phyloP scores from a whole-genome alignment of 1,284 basidiomycete genomes.

The Phellinidium pouzarii region DNA sequence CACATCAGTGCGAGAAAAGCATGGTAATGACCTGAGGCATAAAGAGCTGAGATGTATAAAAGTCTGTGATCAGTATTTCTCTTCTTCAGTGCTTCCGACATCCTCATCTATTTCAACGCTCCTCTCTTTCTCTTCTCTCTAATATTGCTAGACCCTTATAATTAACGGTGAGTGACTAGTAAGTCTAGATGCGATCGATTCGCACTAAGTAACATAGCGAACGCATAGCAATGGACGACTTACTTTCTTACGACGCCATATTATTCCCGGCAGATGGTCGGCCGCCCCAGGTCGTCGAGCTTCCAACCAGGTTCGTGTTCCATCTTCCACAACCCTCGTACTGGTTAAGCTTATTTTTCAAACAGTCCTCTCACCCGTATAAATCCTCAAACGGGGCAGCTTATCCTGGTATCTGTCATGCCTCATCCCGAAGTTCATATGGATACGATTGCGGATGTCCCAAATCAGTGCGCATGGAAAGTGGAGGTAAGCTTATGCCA shows the following conservation, averaged over 20 bases:
- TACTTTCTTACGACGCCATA: slow-evolving; percentile 54
- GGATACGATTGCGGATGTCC: slow-evolving; percentile 73
- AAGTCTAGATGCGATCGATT: slow-evolving; percentile 13
- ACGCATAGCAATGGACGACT: slow-evolving; percentile 44
- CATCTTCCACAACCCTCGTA: not conserved
- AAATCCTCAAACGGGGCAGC: slow-evolving; percentile 39
- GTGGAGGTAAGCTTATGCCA: slow-evolving; percentile 46
- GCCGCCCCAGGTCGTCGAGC: slow-evolving; percentile 56
- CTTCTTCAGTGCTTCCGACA: slow-evolving; percentile 9
- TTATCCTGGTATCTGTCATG: slow-evolving; percentile 34
- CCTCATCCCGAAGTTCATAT: slow-evolving; percentile 78
- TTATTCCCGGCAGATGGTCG: slow-evolving; percentile 50
- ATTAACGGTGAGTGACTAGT: slow-evolving; percentile 6
- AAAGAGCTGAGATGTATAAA: slow-evolving; percentile 3
- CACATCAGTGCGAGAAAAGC: slow-evolving; percentile 1
- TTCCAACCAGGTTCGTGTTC: slow-evolving; percentile 42
- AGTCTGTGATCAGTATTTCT: not conserved
- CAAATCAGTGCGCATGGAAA: slow-evolving; percentile 61
- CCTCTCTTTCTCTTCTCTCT: slow-evolving; percentile 12
- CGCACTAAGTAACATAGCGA: not conserved
- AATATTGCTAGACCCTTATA: slow-evolving; percentile 16
- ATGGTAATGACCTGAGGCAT: not conserved
- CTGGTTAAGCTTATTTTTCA: not conserved
- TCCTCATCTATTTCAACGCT: slow-evolving; percentile 8
- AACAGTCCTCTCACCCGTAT: slow-evolving; percentile 49